Base-by-base conservation (phyloP, 257 asterid genomes). In the Prunella vulgaris region DNA sequence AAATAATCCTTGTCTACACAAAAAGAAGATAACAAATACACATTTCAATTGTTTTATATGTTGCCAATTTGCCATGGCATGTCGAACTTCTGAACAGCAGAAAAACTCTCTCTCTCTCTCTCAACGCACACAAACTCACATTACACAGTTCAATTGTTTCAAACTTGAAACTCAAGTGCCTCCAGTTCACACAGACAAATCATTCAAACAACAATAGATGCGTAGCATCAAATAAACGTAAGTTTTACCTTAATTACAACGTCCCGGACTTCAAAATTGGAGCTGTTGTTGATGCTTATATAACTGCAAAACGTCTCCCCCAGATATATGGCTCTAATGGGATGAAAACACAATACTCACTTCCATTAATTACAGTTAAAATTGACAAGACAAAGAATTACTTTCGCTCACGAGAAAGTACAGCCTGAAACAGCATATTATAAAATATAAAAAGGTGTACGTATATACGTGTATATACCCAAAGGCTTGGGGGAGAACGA, bases 251-350 rank as follows among this genome's bases (percentile, higher is more conserved):
- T 93, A 69, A 93, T 90, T 18, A 88, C 83, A 73, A 93, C 82
- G 68, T 91, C 99, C 46, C 96, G 85, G 40, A 78, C 97, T 88
- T 89, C 99, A 71, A 80, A 81, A 71, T 30, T 87, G 33, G 97
- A 90, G 79, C 99, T 93, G 82, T 93, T 93, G 87, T 90, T 93
- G 72, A 93, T 93, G 79, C 99, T 93, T 72, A 93, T 79, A 62
- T 93, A 93, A 74, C 99, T 90, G 95, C 99, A 90, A 76, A 93
- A 93, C 17, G 97, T 93, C 91, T 93, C 99, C 73, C 99, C 99
- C 80, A 93, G 77, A 84, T 90, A 93, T 81, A 93, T 93, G 52
- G 99, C 99, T 82, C 99, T 93, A 71, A 75, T 78, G 44, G 27
- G 53, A 13, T 7, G 59, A 10, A 20, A 10, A 56, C 70, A 69